phyloP scores from a whole-genome alignment of 2,329 filamentous ascomycete genomes.

The Nigrospora oryzae region DNA sequence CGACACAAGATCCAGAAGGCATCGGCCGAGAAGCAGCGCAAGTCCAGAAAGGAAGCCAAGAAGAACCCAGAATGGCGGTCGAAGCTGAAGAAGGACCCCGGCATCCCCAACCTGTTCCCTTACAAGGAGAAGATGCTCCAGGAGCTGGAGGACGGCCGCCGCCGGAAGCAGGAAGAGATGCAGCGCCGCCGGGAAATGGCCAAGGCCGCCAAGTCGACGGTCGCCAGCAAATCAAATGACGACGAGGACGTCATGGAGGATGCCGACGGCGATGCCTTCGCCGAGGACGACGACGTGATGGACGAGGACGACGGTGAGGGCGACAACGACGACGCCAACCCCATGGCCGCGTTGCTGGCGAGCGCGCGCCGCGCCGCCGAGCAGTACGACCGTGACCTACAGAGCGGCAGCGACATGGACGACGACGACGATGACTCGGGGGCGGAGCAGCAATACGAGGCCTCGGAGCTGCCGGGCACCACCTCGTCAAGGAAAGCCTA shows the following conservation, averaged over 20 bases:
- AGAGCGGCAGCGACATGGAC: constrained; percentile 52
- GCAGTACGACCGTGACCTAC: constrained; percentile 60
- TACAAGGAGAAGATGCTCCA: constrained; percentile 94
- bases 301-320: constrained; percentile 45
- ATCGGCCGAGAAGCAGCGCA: constrained; percentile 82
- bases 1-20: constrained; percentile 95
- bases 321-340: constrained; percentile 65
- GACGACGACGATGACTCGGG: constrained; percentile 36
- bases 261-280: constrained; percentile 36
- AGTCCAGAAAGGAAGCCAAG: constrained; percentile 80
- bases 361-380: constrained; percentile 73
- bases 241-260: constrained; percentile 33
- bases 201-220: constrained; percentile 52
- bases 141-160: constrained; percentile 85
- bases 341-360: constrained; percentile 84
- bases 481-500: constrained; percentile 74
- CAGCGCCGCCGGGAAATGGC: constrained; percentile 63
- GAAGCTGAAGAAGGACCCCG: constrained; percentile 93
- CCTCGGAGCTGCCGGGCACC: constrained; percentile 40
- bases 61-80: constrained; percentile 97
- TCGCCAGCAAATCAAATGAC: constrained; percentile 33
- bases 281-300: constrained; percentile 26
- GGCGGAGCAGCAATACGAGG: constrained; percentile 36
- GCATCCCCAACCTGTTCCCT: constrained; percentile 93
- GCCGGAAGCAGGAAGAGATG: constrained; percentile 72